phyloP scores from a whole-genome alignment of 495 filamentous ascomycete genomes.

The Penicillium goetzii region DNA sequence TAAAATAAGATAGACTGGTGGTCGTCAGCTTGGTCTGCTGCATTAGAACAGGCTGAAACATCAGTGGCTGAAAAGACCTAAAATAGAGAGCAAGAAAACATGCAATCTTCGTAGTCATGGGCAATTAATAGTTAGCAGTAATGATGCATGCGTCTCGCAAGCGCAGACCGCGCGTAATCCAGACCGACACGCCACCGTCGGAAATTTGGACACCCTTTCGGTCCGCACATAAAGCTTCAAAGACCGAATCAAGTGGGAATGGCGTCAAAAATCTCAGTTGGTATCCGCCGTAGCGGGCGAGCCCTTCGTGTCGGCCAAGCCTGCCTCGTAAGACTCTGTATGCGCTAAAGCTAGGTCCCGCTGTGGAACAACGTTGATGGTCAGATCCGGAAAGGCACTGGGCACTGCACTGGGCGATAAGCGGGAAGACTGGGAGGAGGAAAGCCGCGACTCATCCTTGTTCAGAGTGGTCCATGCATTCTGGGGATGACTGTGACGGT shows the following conservation, averaged over 20 bases:
- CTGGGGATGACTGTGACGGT: slow-evolving; percentile 9
- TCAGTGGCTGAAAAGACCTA: not conserved
- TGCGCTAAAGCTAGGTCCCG: slow-evolving; percentile 30
- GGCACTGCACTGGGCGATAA: slow-evolving; percentile 21
- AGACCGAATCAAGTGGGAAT: slow-evolving; percentile 7
- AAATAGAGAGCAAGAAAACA: not conserved
- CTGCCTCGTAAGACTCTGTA: slow-evolving; percentile 31
- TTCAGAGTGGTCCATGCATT: slow-evolving; percentile 9
- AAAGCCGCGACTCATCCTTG: slow-evolving; percentile 20
- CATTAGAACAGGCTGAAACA: not conserved
- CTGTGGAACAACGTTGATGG: slow-evolving; percentile 22
- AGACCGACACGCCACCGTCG: not conserved
- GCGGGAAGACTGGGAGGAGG: slow-evolving; percentile 17
- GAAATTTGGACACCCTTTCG: not conserved
- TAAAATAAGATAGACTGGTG: not conserved
- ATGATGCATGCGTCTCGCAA: slow-evolving; percentile 5
- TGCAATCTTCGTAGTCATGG: no score
- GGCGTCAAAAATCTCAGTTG: slow-evolving; percentile 3
- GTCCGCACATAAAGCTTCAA: slow-evolving; percentile 9
- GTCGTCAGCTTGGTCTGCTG: not conserved
- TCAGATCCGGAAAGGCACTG: slow-evolving; percentile 23
- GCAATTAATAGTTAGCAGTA: not conserved
- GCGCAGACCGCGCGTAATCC: slow-evolving; percentile 8
- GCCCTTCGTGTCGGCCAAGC: slow-evolving; percentile 20
- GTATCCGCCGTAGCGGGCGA: slow-evolving; percentile 14